Conservation (phyloP, 106 monocot genomes). For the Dendrobium nobile region DNA sequence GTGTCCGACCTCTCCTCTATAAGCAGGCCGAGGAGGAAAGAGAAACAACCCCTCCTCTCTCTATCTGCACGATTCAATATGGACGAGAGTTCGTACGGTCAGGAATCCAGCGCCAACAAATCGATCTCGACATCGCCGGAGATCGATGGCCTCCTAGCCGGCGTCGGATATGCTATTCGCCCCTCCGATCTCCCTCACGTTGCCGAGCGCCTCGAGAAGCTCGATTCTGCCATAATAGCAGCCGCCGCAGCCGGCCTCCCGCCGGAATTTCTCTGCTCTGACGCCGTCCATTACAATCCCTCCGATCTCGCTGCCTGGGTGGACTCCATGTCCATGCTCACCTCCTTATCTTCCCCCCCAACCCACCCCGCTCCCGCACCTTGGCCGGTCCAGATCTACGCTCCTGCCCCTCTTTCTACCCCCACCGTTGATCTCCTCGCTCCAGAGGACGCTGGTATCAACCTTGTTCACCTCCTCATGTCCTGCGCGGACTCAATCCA, state of each 20-base stretch:
- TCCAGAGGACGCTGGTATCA: slow-evolving; percentile 40
- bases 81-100: neutral
- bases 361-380: neutral
- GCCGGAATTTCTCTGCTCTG: slow-evolving; percentile 9
- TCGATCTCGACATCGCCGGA: neutral
- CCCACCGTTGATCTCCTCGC: neutral
- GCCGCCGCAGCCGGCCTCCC: slow-evolving; percentile 6
- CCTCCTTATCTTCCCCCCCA: slow-evolving; percentile 5
- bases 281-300: slow-evolving; percentile 39
- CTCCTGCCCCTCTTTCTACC: neutral
- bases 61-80: neutral
- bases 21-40: neutral
- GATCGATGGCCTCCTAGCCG: slow-evolving; percentile 13
- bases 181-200: slow-evolving; percentile 11
- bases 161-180: slow-evolving; percentile 9
- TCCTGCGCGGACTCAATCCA: slow-evolving; percentile 39
- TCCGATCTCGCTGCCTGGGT: slow-evolving; percentile 52
- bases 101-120: neutral
- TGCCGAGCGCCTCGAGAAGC: slow-evolving; percentile 7
- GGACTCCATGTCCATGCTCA: slow-evolving; percentile 46
- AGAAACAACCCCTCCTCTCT: neutral
- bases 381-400: slow-evolving; percentile 13
- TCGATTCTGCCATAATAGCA: slow-evolving; percentile 9
- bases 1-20: neutral
- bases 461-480: slow-evolving; percentile 49